A percentile compares a stretch with the other conserved stretches of the same genome.
phyloP scores from a whole-genome alignment of 306 rosid genomes.

The Clitoria ternatea region DNA sequence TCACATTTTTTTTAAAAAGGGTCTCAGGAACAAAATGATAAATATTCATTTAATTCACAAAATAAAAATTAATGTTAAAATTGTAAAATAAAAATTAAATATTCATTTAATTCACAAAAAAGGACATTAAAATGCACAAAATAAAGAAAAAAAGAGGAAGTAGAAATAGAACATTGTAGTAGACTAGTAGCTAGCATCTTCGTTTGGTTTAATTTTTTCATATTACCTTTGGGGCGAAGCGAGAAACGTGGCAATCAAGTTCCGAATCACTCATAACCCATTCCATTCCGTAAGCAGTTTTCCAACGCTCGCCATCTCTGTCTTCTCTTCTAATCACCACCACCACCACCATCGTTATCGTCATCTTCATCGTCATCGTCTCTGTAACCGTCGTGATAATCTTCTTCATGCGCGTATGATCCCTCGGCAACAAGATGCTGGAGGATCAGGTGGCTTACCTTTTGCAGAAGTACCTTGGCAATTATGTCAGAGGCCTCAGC shows the following conservation, averaged over 20 bases:
- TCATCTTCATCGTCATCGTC: neutral
- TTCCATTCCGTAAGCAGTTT: neutral
- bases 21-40: too few relatives aligned
- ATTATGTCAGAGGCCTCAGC: constrained; percentile 85
- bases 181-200: too few relatives aligned
- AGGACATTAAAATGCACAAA: too few relatives aligned
- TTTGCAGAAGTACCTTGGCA: constrained; percentile 96
- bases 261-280: constrained; percentile 30
- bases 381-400: constrained; percentile 20
- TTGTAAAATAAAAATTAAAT: too few relatives aligned
- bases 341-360: neutral
- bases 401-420: constrained; percentile 24
- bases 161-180: too few relatives aligned
- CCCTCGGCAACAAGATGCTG: constrained; percentile 57
- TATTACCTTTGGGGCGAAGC: neutral
- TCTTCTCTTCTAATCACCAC: too few relatives aligned
- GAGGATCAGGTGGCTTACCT: constrained; percentile 98
- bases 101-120: too few relatives aligned
- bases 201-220: too few relatives aligned
- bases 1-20: too few relatives aligned
- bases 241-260: constrained; percentile 34
- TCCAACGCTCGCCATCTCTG: neutral
- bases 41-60: too few relatives aligned
- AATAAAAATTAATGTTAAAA: too few relatives aligned
- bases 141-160: too few relatives aligned